A percentile compares a stretch with the other conserved stretches of the same genome.
phyloP scores from a whole-genome alignment of 2,329 filamentous ascomycete genomes.

The Didymella segeticola region DNA sequence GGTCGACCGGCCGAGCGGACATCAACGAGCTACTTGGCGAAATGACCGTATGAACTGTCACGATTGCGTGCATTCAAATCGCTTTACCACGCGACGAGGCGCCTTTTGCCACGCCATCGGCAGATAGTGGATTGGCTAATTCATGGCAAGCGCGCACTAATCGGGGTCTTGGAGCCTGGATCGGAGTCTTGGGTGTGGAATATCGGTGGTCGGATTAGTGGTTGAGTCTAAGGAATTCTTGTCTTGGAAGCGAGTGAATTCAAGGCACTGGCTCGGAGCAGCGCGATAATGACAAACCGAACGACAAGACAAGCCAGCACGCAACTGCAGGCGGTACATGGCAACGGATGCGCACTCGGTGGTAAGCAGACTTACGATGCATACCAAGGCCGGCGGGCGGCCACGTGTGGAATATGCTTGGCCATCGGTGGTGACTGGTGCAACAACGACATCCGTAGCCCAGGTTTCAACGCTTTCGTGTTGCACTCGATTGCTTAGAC shows the following conservation, averaged over 20 bases:
- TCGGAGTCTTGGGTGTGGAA: slow-evolving; percentile 4
- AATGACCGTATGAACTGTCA: background rate
- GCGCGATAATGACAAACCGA: slow-evolving; percentile 20
- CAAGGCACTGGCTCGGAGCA: slow-evolving; percentile 10
- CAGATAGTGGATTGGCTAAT: slow-evolving; percentile 8
- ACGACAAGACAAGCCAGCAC: background rate
- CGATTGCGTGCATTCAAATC: slow-evolving; percentile 4
- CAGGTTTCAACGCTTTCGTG: slow-evolving; percentile 4
- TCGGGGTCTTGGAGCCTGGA: slow-evolving; percentile 3
- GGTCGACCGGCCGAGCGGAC: slow-evolving; percentile 11
- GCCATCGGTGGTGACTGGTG: background rate
- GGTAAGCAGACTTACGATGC: slow-evolving; percentile 7
- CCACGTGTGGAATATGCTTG: slow-evolving; percentile 12
- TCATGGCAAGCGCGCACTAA: background rate
- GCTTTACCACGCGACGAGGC: slow-evolving; percentile 7
- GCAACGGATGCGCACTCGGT: background rate
- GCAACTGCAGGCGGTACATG: background rate
- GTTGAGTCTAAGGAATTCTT: background rate
- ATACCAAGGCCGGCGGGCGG: slow-evolving; percentile 13
- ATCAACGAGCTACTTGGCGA: background rate
- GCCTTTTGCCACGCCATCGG: background rate
- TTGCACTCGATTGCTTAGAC: slow-evolving; percentile 2
- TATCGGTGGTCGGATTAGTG: slow-evolving; percentile 2
- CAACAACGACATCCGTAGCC: slow-evolving; percentile 15
- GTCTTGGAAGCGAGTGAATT: slow-evolving; percentile 1